Conservation (phyloP, 2,329 filamentous ascomycete genomes). For the Rhytidhysteron rufulum region DNA sequence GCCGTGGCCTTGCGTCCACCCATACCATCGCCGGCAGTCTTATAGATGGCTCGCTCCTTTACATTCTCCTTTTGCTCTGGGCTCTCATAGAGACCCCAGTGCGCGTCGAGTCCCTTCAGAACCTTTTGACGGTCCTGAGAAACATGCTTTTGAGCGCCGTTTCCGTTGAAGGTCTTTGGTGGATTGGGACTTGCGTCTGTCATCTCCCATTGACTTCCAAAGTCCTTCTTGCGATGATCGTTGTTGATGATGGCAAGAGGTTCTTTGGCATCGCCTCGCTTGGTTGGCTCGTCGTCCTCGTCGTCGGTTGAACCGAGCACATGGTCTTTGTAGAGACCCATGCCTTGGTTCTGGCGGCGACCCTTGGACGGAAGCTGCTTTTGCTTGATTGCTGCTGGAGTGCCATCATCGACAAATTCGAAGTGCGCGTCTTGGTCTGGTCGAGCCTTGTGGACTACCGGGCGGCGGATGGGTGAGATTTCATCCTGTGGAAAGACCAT, state of each 20-base stretch:
- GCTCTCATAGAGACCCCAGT: slow-evolving; percentile 29
- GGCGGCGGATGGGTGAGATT: slow-evolving; percentile 56
- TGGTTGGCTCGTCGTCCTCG: slow-evolving; percentile 45
- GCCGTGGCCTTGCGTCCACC: slow-evolving; percentile 33
- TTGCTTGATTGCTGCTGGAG: slow-evolving; percentile 49
- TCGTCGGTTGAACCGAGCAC: slow-evolving; percentile 50
- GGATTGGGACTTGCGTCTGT: slow-evolving; percentile 60
- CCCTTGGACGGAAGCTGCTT: slow-evolving; percentile 36
- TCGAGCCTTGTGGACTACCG: slow-evolving; percentile 63
- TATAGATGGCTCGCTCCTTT: slow-evolving; percentile 31
- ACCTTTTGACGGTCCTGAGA: slow-evolving; percentile 63
- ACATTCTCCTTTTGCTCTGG: slow-evolving; percentile 27
- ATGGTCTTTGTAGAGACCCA: slow-evolving; percentile 74
- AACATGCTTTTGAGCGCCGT: slow-evolving; percentile 40
- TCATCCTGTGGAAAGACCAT: slow-evolving; percentile 49
- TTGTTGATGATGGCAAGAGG: slow-evolving; percentile 69
- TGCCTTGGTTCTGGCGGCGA: slow-evolving; percentile 61
- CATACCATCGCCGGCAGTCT: slow-evolving; percentile 39
- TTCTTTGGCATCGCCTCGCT: slow-evolving; percentile 31
- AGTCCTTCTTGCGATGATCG: slow-evolving; percentile 70
- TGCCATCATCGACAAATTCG: slow-evolving; percentile 72
- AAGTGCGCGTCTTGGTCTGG: slow-evolving; percentile 81
- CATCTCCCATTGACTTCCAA: slow-evolving; percentile 74
- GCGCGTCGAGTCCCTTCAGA: slow-evolving; percentile 48
- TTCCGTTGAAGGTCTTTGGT: slow-evolving; percentile 25